Evolutionary conservation across 768 basidiomycete genomes (phyloP).

Genomic region (Nevesoporus exiguus): DNA sequence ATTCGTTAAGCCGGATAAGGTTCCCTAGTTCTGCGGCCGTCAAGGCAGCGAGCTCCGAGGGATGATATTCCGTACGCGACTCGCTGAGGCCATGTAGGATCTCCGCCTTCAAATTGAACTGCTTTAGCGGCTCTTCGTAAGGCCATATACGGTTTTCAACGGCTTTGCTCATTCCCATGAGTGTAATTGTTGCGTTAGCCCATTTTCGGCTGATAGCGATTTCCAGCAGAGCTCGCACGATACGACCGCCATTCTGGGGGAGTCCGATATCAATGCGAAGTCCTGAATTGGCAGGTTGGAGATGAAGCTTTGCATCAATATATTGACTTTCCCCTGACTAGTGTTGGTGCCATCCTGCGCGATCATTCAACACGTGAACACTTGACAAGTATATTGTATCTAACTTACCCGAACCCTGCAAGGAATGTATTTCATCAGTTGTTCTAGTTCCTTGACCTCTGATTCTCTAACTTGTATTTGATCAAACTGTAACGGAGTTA

Average conservation of each 20-base stretch:
- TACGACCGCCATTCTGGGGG: constrained; percentile 92
- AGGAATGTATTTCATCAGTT: constrained; percentile 63
- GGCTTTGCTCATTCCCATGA: constrained; percentile 91
- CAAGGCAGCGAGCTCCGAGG: constrained; percentile 66
- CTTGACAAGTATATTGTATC: background rate
- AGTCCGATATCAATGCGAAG: constrained; percentile 94
- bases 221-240: constrained; percentile 90
- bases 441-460: constrained; percentile 79
- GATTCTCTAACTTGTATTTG: constrained; percentile 93
- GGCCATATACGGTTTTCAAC: constrained; percentile 93
- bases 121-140: constrained; percentile 85
- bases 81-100: constrained; percentile 72
- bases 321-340: constrained; percentile 86
- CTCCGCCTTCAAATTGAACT: constrained; percentile 75
- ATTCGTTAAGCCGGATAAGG: constrained; percentile 81
- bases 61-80: constrained; percentile 78
- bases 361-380: background rate
- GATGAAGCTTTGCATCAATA: constrained; percentile 88
- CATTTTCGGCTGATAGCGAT: constrained; percentile 92
- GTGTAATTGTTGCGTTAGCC: constrained; percentile 74
- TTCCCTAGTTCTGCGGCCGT: constrained; percentile 69
- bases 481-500: constrained; percentile 58
- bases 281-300: constrained; percentile 81
- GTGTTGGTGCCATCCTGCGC: constrained; percentile 60
- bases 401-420: constrained; percentile 73